Evolutionary conservation across 192 early-diverging fungal genomes (phyloP).

Genomic region (Coemansia sp.): DNA sequence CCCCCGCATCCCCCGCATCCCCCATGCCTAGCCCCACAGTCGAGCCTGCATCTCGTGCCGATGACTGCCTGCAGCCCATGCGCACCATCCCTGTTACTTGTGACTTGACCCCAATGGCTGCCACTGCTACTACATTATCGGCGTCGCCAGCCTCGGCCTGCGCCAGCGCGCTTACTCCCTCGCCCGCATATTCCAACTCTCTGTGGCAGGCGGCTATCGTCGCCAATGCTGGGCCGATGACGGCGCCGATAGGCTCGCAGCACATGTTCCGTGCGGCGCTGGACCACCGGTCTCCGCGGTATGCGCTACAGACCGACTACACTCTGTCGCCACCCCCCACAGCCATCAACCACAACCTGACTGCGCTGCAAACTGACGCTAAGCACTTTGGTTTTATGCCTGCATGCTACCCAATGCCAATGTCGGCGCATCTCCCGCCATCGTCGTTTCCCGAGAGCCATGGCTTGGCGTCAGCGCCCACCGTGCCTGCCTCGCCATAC

Average conservation of each 20-base stretch:
- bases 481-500: constrained; percentile 1
- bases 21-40: not conserved
- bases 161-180: not conserved
- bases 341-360: not conserved
- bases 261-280: not conserved
- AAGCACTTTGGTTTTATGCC: constrained; percentile 7
- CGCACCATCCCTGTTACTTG: not conserved
- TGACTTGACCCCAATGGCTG: not conserved
- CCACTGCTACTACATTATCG: not conserved
- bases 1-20: not conserved
- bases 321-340: not conserved
- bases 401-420: not conserved
- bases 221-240: constrained; percentile 12
- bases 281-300: constrained; percentile 2
- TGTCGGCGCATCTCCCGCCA: constrained; percentile 5
- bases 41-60: not conserved
- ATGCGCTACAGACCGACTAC: constrained; percentile 4
- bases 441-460: constrained; percentile 1
- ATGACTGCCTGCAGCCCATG: constrained; percentile 10
- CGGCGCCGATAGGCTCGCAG: constrained; percentile 11
- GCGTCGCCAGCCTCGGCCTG: not conserved
- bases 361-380: constrained; percentile 3
- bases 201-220: constrained; percentile 1
- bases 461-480: constrained; percentile 2
- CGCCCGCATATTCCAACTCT: constrained; percentile 1